Evolutionary conservation across 352 stramenopile species (phyloP), one percentile per base, ranked within the genome.

Genomic region (Phytophthora hibernalis): DNA sequence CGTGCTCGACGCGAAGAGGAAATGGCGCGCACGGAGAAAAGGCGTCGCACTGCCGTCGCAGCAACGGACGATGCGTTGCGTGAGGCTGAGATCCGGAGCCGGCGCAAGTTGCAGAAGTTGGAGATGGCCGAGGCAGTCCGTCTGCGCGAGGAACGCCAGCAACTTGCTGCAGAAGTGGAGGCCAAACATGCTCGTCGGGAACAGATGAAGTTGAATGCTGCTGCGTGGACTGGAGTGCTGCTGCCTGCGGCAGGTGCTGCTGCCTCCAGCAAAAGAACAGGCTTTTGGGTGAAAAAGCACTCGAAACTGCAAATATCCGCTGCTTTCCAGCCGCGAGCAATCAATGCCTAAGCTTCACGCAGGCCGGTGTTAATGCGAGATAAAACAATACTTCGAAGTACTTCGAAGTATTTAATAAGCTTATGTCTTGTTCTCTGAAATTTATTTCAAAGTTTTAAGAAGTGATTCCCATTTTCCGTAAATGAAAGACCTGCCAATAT

Each of bases 11-110:
- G 84, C 2, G 88, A 95, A 68, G 85, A 95, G 64, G 86, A 95
- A 61, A 80, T 92, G n/a, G 86, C 81, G 0, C 74, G 77, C 13
- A 87, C 80, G 7, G 85, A 95, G 53, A 94, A 93, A 67, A 82
- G 86, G 2, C 79, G 82, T 21, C 85, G 85, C 30, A 95, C 85
- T 24, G 86, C 85, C 16, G 80, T 91, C 5, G 83, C 86, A 33
- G 88, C 88, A 10, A 95, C 87, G 0, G 84, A 95, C 35, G 88
- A 96, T 21, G 88, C 88, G 0, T 59, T 96, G 37, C 86, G 84
- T 22, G 88, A 96, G 65, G 88, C 88, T 38, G 88, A 96, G 52
- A 55, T 77, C 5, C 81, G 88, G 22, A 95, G 86, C 54, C 76
- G 88, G 33, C 83, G 83, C 18, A 82, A 82, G 20, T 47, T 86